Base-by-base conservation (phyloP, 2,329 filamentous ascomycete genomes). In the Hymenotorrendiella dingleyae region DNA sequence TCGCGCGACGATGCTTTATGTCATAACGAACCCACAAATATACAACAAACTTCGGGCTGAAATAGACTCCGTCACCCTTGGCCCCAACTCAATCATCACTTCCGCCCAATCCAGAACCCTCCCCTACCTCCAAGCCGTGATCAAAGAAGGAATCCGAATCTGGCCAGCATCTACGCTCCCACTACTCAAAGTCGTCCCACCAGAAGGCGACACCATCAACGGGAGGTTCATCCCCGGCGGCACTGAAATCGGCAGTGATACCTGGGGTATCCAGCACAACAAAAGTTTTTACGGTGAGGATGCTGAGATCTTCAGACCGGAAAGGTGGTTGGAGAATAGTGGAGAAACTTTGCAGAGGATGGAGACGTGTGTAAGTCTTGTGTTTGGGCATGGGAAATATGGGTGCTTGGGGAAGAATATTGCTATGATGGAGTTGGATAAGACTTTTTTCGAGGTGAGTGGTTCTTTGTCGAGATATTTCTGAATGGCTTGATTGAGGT, bases 401-500 rank as follows among this genome's bases (percentile, higher is more conserved):
- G 56, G 63, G 50, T 73, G 71, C 50, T 55, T 73, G 17, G 71
- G 71, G 4, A 69, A 64, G 52, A 59, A 65, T 2, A 67, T 75
- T 44, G 71, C 71, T 1, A 52, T 68, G 45, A 70, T 73, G 62
- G 71, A 73, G 56, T 50, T 74, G 35, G 64, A 71, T 48, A 75
- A 75, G 51, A 59, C 65, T 3, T 57, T 72, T 35, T 65, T 70
- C 12, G 68, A 72, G 66, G 70, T 73, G 58, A 41, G 63, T 48
- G 14, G 10, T 24, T 16, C 11, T n/a, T 52, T 11, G 6, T 28
- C 19, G 12, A 5, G 12, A n/a, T 22, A 20, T 8, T 21, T 1
- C n/a, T n/a, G n/a, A n/a, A n/a, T n/a, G n/a, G n/a, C n/a, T n/a
- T n/a, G n/a, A n/a, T n/a, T n/a, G n/a, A 30, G n/a, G 2, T 16